A percentile compares a stretch with the other conserved stretches of the same genome.
Conservation (phyloP, 305 asterid species). For the Solanum hybrid region DNA sequence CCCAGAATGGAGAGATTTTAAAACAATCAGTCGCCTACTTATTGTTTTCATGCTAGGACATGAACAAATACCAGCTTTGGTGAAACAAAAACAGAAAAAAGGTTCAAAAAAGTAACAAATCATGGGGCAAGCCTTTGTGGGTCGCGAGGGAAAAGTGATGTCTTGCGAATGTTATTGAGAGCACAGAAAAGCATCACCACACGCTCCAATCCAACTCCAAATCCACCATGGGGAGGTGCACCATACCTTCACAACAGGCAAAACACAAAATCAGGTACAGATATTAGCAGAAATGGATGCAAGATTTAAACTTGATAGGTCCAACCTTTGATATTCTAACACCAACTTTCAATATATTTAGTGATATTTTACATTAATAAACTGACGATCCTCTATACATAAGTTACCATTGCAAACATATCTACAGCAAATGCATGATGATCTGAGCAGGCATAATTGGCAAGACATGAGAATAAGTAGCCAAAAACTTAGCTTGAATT, state of each 20-base stretch:
- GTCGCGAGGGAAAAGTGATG: conserved; percentile 87
- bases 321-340: not conserved
- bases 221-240: conserved; percentile 92
- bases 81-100: not conserved
- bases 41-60: not conserved
- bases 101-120: conserved; percentile 23
- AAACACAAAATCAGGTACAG: not conserved
- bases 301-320: not conserved
- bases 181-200: conserved; percentile 92
- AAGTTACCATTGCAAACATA: not conserved
- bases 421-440: not conserved
- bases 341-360: not conserved
- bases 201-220: conserved; percentile 88
- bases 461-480: not conserved
- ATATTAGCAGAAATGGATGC: not conserved
- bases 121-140: conserved; percentile 72
- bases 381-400: not conserved
- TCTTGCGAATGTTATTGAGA: conserved; percentile 72
- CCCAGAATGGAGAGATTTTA: not conserved
- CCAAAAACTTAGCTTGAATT: not conserved
- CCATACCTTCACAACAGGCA: conserved; percentile 51
- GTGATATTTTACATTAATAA: not conserved
- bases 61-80: not conserved
- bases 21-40: not conserved
- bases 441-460: not conserved